Evolutionary conservation across 164 flowering plant genomes (phyloP), one percentile per base, ranked within the genome.

Genomic region (Warburgia ugandensis): DNA sequence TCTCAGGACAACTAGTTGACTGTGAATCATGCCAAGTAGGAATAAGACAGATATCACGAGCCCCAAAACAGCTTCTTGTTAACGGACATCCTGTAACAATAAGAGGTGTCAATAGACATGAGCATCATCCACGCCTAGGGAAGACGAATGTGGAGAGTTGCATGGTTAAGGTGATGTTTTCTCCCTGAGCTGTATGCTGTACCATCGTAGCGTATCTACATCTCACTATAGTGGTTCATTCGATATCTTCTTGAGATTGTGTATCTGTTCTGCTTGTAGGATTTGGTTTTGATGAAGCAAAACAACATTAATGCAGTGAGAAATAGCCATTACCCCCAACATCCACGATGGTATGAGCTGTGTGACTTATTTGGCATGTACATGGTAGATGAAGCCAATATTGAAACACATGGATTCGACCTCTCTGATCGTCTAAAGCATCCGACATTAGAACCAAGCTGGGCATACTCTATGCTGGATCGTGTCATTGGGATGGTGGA

Each of bases 371-470:
- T 92, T 67, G 97, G 99, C 45, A 62, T 92, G 76, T 92, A 92
- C 72, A 88, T 92, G 95, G 77, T 92, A 41, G 99, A 92, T 67
- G 99, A 92, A 76, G 97, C 97, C 54, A 92, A 92, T 54, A 92
- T 92, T 61, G 99, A 88, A 77, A 88, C 99, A 42, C 99, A 92
- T 65, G 97, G 89, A 33, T 92, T 92, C 75, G 66, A 75, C 70
- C 61, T 45, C 47, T 77, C 76, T 58, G 45, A 52, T 20, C 54
- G 67, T 60, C 19, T 78, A 44, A 86, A 77, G 78, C 95, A 86
- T 73, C 99, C 99, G 32, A 65, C 99, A 23, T 37, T 53, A 29
- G 95, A 88, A 62, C 75, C 85, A 29, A 67, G 65, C 62, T 92
- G 99, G 99, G 85, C 87, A 36, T 52, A 77, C 38, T 57, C 94